Evolutionary conservation across 2,329 filamentous ascomycete genomes (phyloP), one percentile per base, ranked within the genome.

Genomic region (Plenodomus biglobosus): DNA sequence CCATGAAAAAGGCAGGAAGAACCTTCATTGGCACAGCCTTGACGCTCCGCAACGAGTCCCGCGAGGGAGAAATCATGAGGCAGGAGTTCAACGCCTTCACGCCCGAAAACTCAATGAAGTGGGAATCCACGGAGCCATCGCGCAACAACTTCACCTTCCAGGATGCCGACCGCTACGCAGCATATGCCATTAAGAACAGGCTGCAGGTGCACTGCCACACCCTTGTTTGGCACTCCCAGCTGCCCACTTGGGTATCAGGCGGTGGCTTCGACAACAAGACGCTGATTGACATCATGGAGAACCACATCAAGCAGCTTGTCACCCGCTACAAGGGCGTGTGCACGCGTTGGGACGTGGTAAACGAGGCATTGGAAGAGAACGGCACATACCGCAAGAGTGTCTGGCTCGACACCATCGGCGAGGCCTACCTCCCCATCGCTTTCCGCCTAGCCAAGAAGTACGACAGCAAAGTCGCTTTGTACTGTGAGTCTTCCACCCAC

Each of bases 351-450:
- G 72, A 75, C 40, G 71, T 73, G 6, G 70, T 72, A 70, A 73
- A 21, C 19, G 21, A 21, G 15, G 49, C 49, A 0, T 8, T 52
- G 34, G 42, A 49, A 42, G 75, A 78, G n/a, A 69, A 75, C n/a
- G 74, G 73, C 8, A 75, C 73, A 2, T 76, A 73, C 55, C 73
- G 75, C 41, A 42, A 65, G 11, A 74, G 56, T 42, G 56, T 78
- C 37, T 78, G 72, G 61, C 73, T 71, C 50, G 48, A 70, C 37
- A 70, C 65, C 35, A 77, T 78, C 41, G 76, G 76, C 39, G 68
- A 72, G 37, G 72, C 72, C 4, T 78, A 72, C 52, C 62, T 78
- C 13, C 74, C 73, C 17, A 76, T 78, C 17, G 76, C 76, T 0
- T 78, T 76, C 52, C 56, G 65, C 13, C 64, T 68, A 16, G 73